Base-by-base conservation (phyloP, 78 protist genomes). In the Monocercomonoides exilis region DNA sequence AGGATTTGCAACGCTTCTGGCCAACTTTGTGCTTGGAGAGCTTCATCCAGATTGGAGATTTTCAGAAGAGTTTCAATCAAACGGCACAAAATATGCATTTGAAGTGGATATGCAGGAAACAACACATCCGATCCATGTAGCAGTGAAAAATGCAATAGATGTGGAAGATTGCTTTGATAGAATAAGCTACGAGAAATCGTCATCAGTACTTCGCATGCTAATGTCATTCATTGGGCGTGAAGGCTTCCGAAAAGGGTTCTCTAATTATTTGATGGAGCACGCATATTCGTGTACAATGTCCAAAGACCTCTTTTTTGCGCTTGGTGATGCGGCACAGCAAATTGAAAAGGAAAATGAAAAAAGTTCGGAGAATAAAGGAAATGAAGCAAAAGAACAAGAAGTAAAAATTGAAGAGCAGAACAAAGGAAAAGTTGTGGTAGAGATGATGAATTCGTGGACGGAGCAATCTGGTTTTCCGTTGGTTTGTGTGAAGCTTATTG, bases 1-100 rank as follows among this genome's bases (percentile, higher is more conserved):
- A 46, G 91, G 88, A 33, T 94, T 94, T 70, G 98, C 98, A 0
- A 92, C 94, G 0, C 91, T 41, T 21, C 84, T 93, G 77, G 96
- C 89, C 3, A 46, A 46, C 87, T 21, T 45, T 0, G 95, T 89
- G 2, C 87, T 90, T 35, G 94, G 91, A 43, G 3, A 82, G 29
- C 3, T 96, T 11, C 89, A 43, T 77, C 97, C 97, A 35, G 92
- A 95, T 41, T 96, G 97, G 97, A 43, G 92, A 33, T 84, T 91
- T 34, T 93, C 85, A 84, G 43, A 85, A 81, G 88, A 92, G n/a
- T 94, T 93, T 46, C 80, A 90, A 5, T 1, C 33, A 41, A 44
- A 77, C 34, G 81, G 87, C 77, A 1, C n/a, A 21, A 32, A 4
- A 4, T 33, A 5, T 29, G 82, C 43, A 32, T 21, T 79, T 41